These are phyloP conservation scores for Hirsutella thompsonii DNA, from an alignment of 2,329 filamentous ascomycete species.

Conservation along the genomic window DNA sequence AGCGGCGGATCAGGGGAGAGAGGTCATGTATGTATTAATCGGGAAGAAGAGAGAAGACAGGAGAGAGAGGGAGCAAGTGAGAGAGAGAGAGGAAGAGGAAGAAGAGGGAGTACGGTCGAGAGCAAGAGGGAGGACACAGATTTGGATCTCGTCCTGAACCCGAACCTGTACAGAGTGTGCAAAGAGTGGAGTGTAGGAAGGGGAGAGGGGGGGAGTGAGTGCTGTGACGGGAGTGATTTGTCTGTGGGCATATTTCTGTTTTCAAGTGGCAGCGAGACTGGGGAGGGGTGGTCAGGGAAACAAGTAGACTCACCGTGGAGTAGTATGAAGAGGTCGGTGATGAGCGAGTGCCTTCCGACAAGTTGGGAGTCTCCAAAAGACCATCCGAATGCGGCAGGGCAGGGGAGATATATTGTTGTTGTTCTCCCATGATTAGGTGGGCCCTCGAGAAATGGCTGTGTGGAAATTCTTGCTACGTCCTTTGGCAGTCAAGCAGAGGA, in stretches of 20 bases:
- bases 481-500: too few relatives aligned
- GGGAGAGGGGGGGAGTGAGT: too few relatives aligned
- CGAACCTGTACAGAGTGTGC: not conserved
- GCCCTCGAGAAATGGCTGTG: constrained; percentile 1
- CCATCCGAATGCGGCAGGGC: constrained; percentile 18
- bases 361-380: constrained; percentile 14
- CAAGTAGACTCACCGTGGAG: constrained; percentile 15
- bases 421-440: constrained; percentile 20
- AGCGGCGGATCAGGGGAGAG: not conserved
- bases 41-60: not conserved
- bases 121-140: not conserved
- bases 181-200: not conserved
- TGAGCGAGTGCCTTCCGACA: constrained; percentile 13
- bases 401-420: constrained; percentile 19
- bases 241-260: not conserved
- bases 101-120: not conserved
- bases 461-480: not conserved
- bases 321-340: constrained; percentile 16
- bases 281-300: not conserved
- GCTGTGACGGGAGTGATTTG: too few relatives aligned
- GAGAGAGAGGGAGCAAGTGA: not conserved
- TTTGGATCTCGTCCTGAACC: too few relatives aligned
- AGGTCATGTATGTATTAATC: not conserved
- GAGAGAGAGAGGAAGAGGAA: not conserved
- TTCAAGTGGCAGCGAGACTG: not conserved